Evolutionary conservation across 75 land plant species (phyloP).

Genomic region (Azolla pinnata): DNA sequence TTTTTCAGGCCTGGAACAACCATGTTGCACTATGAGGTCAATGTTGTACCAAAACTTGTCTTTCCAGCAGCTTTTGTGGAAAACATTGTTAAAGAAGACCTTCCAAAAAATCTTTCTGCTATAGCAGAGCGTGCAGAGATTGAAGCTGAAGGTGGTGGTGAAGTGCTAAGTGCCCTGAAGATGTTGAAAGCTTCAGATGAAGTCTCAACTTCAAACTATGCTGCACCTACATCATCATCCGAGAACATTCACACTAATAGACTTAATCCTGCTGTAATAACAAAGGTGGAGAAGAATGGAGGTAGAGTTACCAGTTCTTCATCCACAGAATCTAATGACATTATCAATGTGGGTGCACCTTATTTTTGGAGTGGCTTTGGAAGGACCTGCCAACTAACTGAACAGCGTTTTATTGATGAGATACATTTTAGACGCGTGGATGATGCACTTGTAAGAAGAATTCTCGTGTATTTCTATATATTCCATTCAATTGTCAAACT

Average conservation of each 20-base stretch:
- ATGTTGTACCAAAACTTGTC: slow-evolving; percentile 74
- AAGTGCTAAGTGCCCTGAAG: no score
- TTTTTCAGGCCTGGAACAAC: slow-evolving; percentile 51
- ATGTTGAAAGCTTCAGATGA: not conserved
- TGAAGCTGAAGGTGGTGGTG: no score
- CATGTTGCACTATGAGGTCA: slow-evolving; percentile 73
- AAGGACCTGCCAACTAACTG: slow-evolving; percentile 49
- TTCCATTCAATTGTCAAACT: not conserved
- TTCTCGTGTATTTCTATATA: no score
- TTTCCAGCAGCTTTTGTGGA: slow-evolving; percentile 87
- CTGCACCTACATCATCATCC: no score
- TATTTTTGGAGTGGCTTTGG: slow-evolving; percentile 48
- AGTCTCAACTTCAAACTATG: not conserved
- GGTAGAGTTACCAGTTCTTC: no score
- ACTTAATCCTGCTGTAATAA: no score
- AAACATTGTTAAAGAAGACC: slow-evolving; percentile 74
- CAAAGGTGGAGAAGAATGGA: no score
- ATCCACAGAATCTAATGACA: no score
- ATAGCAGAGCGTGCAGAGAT: slow-evolving; percentile 71
- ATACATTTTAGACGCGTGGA: slow-evolving; percentile 89
- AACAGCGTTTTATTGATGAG: slow-evolving; percentile 76
- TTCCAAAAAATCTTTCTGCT: slow-evolving; percentile 82
- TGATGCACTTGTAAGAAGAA: slow-evolving; percentile 80
- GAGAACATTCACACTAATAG: no score
- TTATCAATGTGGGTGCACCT: not conserved